Evolutionary conservation across 108 stramenopile genomes (phyloP), one percentile per base, ranked within the genome.

Genomic region (Nannochloropsis salina): DNA sequence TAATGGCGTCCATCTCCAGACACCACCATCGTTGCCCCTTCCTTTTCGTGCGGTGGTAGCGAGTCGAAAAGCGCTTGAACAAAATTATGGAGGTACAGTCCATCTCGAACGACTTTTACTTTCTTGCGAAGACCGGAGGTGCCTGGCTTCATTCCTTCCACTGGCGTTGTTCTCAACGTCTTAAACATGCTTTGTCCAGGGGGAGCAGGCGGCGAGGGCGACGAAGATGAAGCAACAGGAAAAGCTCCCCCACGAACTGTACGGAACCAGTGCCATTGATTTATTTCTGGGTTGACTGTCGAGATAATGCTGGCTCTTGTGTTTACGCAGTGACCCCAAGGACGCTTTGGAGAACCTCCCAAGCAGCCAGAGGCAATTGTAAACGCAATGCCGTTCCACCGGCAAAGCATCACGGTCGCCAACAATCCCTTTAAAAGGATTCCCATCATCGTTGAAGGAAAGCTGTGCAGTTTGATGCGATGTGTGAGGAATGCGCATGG

Each of bases 91-190:
- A 89, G 82, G 86, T 86, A 89, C 80, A 12, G 41, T 42, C 85
- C 89, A 40, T 86, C 89, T 8, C 43, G 83, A 83, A 82, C 83
- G 15, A 89, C 89, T 61, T 45, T 43, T 41, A 89, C 89, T 83
- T 89, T 89, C 80, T 89, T 89, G 45, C 89, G 89, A 44, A 89
- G 45, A 18, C 89, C 89, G 21, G 83, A 83, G 5, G 89, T 89
- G 42, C 89, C 89, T 12, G 89, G 89, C 47, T 86, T 83, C 89
- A 86, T 86, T 22, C 89, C 89, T 61, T 84, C 85, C 31, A 89
- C 83, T 22, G 89, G 89, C 41, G 12, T 82, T 12, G 89, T 89
- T 40, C 42, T 41, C 31, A 81, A 61, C 44, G 44, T 31, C 44
- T 15, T 84, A 41, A 51, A n/a, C 61, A n/a, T 74, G 6, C 8